phyloP scores from a whole-genome alignment of 1,139 yeast genomes.

The Hansenula lynferdii region DNA sequence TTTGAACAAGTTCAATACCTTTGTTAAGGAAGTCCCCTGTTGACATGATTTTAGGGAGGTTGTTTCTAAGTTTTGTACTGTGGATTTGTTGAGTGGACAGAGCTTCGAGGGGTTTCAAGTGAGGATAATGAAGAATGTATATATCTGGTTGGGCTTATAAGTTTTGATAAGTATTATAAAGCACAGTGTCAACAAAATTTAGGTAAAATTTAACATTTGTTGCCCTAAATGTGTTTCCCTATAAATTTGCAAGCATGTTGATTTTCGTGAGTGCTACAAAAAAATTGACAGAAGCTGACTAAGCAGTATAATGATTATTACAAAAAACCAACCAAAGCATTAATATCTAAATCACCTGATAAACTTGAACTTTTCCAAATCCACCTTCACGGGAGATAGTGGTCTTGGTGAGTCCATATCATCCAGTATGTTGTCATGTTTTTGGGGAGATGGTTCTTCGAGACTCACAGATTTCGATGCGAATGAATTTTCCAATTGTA shows the following conservation, averaged over 20 bases:
- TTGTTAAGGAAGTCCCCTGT: constrained; percentile 83
- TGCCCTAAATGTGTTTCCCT: not conserved
- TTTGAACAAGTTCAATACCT: constrained; percentile 90
- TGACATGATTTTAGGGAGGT: constrained; percentile 42
- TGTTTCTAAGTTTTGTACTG: no score
- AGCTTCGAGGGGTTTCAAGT: no score
- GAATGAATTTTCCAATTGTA: constrained; percentile 14
- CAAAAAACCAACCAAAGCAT: no score
- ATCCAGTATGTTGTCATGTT: constrained; percentile 6
- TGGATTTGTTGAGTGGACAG: no score
- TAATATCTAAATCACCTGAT: constrained; percentile 3
- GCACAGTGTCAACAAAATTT: not conserved
- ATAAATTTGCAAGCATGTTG: not conserved
- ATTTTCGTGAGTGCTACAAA: not conserved
- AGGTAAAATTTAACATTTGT: no score
- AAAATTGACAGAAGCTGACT: not conserved
- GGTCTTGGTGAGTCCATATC: constrained; percentile 9
- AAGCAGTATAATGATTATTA: no score
- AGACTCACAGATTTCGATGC: no score
- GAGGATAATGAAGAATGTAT: no score
- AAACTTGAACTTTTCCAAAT: constrained; percentile 8
- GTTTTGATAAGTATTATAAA: not conserved
- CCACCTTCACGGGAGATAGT: constrained; percentile 20
- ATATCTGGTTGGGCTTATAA: no score
- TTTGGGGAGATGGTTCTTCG: constrained; percentile 10